Conservation (phyloP, 495 filamentous ascomycete genomes). For the Copromyces sp. region DNA sequence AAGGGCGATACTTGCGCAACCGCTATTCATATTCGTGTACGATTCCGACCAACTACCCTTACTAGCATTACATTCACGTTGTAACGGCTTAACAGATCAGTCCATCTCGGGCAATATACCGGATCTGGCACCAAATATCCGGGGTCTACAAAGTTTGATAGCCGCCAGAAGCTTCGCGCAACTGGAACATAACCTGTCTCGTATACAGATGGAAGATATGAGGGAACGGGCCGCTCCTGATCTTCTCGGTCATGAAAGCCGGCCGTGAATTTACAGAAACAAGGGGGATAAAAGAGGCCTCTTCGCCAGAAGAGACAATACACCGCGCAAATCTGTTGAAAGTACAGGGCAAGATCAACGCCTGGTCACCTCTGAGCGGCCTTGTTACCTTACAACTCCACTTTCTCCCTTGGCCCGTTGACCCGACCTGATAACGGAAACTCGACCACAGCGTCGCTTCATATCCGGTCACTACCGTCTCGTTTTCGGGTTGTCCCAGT, state of each 20-base stretch:
- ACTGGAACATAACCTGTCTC: neutral
- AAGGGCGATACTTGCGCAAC: neutral
- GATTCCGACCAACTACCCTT: neutral
- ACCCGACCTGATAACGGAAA: conserved; percentile 3
- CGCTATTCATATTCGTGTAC: neutral
- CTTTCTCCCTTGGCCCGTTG: conserved; percentile 3
- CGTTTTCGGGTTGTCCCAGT: neutral
- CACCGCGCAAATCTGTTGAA: neutral
- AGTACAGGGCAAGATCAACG: neutral
- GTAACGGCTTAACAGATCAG: neutral
- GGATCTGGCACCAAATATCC: neutral
- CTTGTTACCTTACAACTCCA: conserved; percentile 10
- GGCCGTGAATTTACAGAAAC: neutral
- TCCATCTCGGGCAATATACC: neutral
- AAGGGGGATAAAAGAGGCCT: neutral
- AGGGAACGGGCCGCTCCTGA: neutral
- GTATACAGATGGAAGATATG: neutral
- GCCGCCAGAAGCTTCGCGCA: neutral
- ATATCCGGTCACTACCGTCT: neutral
- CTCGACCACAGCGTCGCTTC: neutral
- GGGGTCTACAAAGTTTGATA: neutral
- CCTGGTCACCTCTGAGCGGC: conserved; percentile 10
- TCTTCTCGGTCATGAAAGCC: neutral
- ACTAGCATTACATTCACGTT: neutral
- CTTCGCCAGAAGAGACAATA: neutral